Conservation (phyloP, 202 grass and related monocot genomes). For the Saccharum hybrid region DNA sequence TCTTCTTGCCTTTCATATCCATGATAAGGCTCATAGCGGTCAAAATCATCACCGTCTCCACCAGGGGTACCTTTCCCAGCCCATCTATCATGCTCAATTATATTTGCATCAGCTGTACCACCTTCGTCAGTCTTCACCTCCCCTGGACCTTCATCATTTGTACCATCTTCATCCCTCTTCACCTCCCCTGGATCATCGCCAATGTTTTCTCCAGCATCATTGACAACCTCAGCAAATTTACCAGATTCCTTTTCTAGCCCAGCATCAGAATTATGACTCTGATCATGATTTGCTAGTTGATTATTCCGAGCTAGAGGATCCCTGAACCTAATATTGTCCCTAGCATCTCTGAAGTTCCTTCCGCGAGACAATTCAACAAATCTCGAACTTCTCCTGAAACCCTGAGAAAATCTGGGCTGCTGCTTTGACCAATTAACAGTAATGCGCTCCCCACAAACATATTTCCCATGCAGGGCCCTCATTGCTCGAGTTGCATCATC, state of each 20-base stretch:
- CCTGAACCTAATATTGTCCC: slow-evolving; percentile 39
- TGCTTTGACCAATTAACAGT: slow-evolving; percentile 71
- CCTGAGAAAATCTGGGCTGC: slow-evolving; percentile 45
- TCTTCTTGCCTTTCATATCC: slow-evolving; percentile 53
- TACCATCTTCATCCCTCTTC: slow-evolving; percentile 41
- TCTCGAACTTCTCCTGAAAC: slow-evolving; percentile 42
- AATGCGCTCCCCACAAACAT: slow-evolving; percentile 54
- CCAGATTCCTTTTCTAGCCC: slow-evolving; percentile 27
- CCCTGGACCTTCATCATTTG: slow-evolving; percentile 27
- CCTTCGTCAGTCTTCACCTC: slow-evolving; percentile 27
- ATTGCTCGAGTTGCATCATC: slow-evolving; percentile 57
- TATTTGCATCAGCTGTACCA: slow-evolving; percentile 34
- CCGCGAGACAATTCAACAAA: slow-evolving; percentile 24
- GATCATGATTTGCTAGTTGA: slow-evolving; percentile 18
- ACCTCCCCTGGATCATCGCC: slow-evolving; percentile 32
- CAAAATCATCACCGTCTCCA: slow-evolving; percentile 46
- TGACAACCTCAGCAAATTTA: slow-evolving; percentile 19
- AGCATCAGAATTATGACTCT: slow-evolving; percentile 27
- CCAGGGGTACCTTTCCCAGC: slow-evolving; percentile 46
- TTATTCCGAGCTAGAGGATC: slow-evolving; percentile 33
- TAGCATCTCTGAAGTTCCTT: slow-evolving; percentile 40
- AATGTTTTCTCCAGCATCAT: slow-evolving; percentile 34
- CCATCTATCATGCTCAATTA: slow-evolving; percentile 65
- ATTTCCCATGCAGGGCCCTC: slow-evolving; percentile 39
- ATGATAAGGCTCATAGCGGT: slow-evolving; percentile 69